A percentile compares a stretch with the other conserved stretches of the same genome.
Evolutionary conservation across 768 basidiomycete species (phyloP).

Genomic region (Suillus subluteus): DNA sequence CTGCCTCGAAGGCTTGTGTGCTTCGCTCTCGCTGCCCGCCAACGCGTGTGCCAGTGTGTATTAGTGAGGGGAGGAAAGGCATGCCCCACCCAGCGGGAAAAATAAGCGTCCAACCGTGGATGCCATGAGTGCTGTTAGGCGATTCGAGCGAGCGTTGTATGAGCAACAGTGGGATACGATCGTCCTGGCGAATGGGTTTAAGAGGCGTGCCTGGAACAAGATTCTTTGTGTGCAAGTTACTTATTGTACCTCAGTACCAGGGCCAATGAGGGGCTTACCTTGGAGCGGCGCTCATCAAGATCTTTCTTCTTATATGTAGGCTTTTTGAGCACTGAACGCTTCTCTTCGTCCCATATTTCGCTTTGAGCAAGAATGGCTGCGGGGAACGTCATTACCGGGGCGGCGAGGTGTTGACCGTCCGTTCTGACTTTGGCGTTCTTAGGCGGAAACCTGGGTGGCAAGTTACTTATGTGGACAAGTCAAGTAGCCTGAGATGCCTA

Average conservation of each 20-base stretch:
- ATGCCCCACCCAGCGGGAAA: slow-evolving; percentile 90
- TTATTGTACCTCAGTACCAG: slow-evolving; percentile 4
- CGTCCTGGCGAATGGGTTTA: slow-evolving; percentile 69
- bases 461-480: neutral
- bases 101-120: slow-evolving; percentile 89
- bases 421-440: slow-evolving; percentile 60
- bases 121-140: slow-evolving; percentile 39
- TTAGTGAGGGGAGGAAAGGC: slow-evolving; percentile 84
- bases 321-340: slow-evolving; percentile 44
- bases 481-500: slow-evolving; percentile 37
- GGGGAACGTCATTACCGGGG: slow-evolving; percentile 49
- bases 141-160: slow-evolving; percentile 74
- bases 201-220: slow-evolving; percentile 79
- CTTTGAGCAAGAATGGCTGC: slow-evolving; percentile 61
- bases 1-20: slow-evolving; percentile 84
- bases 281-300: slow-evolving; percentile 78
- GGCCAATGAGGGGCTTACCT: slow-evolving; percentile 47
- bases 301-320: slow-evolving; percentile 83
- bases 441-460: slow-evolving; percentile 73
- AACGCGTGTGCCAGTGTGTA: slow-evolving; percentile 81
- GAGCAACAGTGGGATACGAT: slow-evolving; percentile 82
- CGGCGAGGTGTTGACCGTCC: slow-evolving; percentile 29
- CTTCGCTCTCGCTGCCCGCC: slow-evolving; percentile 84
- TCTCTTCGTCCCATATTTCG: slow-evolving; percentile 72
- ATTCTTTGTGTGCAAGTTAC: slow-evolving; percentile 48